Conservation (phyloP, 148 eudicot species). For the Beta vulgaris region DNA sequence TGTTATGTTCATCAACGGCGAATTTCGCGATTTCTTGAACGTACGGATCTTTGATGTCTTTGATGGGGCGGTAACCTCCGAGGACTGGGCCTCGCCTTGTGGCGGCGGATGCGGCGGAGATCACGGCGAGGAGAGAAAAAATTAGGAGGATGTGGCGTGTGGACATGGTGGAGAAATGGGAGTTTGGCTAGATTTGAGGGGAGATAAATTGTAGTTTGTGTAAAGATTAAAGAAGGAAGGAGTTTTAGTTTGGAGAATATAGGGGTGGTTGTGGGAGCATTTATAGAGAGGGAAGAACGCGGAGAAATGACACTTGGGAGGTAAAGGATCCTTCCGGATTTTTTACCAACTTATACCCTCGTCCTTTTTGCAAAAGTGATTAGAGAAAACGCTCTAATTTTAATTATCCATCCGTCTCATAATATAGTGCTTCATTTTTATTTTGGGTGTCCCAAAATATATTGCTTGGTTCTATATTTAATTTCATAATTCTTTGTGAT, state of each 20-base stretch:
- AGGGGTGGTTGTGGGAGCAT: background rate
- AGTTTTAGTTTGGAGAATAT: background rate
- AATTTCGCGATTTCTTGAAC: slow-evolving; percentile 37
- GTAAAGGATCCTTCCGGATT: background rate
- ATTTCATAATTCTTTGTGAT: too few relatives aligned
- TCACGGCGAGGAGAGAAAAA: slow-evolving; percentile 18
- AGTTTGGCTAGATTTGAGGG: background rate
- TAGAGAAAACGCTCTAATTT: too few relatives aligned
- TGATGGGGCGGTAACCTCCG: slow-evolving; percentile 30
- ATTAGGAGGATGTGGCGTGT: background rate
- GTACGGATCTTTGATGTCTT: slow-evolving; percentile 30
- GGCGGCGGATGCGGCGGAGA: background rate
- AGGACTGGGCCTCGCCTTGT: background rate
- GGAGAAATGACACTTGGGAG: slow-evolving; percentile 4
- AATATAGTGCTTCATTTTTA: too few relatives aligned
- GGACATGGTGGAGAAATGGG: background rate
- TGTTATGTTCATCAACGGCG: slow-evolving; percentile 40
- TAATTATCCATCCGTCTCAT: too few relatives aligned
- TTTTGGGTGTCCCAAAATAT: too few relatives aligned
- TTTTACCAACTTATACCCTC: too few relatives aligned
- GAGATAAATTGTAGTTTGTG: too few relatives aligned
- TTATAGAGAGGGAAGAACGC: background rate
- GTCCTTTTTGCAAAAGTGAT: too few relatives aligned
- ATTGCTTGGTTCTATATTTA: too few relatives aligned
- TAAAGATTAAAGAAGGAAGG: too few relatives aligned